Evolutionary conservation across 139 green algal genomes (phyloP), one percentile per base, ranked within the genome.

Genomic region (Deuterostichococcus epilithicus): DNA sequence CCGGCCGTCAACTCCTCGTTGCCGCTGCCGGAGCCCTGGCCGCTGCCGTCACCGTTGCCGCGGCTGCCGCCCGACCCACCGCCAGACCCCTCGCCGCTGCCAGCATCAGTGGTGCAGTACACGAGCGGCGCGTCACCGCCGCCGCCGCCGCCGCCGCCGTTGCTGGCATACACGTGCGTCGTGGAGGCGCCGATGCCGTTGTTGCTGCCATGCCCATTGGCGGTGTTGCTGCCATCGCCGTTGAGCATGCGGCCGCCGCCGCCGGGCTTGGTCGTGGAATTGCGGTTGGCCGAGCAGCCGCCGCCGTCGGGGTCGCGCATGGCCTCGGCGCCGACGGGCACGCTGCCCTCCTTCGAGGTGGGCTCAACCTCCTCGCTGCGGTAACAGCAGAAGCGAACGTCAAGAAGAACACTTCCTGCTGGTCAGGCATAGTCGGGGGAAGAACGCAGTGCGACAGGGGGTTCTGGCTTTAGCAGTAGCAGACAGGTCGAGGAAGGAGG

Each of bases 321-420:
- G 52, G 28, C 52, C 18, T 63, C 52, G 65, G 23, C 75, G n/a
- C 47, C 84, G 23, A 84, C 81, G 18, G 88, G 88, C 0, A 87
- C 88, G 35, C 71, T 84, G 36, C 86, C 88, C 76, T 93, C 88
- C 44, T 91, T 91, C 23, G 80, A 88, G 0, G 81, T 88, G 1
- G 86, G 85, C 65, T 87, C 70, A 18, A 22, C 38, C 37, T 65
- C 39, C 38, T 78, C 81, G 68, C 68, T 83, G 74, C 32, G 6
- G 26, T 25, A 6, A 58, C 1, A 36, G 25, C 35, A 26, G 22
- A 70, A 52, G 63, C 25, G 58, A 71, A 67, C n/a, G 30, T 34
- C 70, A 75, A 75, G 65, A 63, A n/a, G 38, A 13, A 75, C 36
- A 65, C 70, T 35, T n/a, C 13, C 59, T 18, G 45, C 45, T 26